A percentile compares a stretch with the other conserved stretches of the same genome.
Conservation (phyloP, 2,329 filamentous ascomycete species). For the Orbilia blumenaviensis region DNA sequence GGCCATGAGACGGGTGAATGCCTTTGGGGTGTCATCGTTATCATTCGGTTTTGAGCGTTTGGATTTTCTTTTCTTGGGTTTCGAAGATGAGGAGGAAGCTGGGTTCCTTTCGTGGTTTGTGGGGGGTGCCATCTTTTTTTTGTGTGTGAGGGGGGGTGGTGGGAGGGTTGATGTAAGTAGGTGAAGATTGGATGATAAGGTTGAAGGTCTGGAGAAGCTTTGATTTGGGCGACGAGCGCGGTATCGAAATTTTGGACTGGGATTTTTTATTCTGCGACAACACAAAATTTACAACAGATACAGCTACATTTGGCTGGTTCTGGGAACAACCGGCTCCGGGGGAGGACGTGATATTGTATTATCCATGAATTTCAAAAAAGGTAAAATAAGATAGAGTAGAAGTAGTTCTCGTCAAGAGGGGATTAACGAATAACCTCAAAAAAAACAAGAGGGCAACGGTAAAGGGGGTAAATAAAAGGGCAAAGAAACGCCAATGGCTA, state of each 20-base stretch:
- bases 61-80: conserved; percentile 4
- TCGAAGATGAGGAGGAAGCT: not conserved
- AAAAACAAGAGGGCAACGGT: too few relatives aligned
- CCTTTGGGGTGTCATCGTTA: conserved; percentile 84
- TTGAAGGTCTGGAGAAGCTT: conserved; percentile 4
- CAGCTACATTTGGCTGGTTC: too few relatives aligned
- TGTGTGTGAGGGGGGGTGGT: not conserved
- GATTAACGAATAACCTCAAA: too few relatives aligned
- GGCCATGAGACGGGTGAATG: conserved; percentile 86
- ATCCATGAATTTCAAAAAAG: too few relatives aligned
- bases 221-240: too few relatives aligned
- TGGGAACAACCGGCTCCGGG: not conserved
- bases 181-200: too few relatives aligned
- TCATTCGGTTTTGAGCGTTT: conserved; percentile 56
- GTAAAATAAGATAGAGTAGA: too few relatives aligned
- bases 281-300: conserved; percentile 42
- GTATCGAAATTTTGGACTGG: conserved; percentile 28
- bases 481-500: conserved; percentile 16
- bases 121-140: conserved; percentile 17
- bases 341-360: not conserved
- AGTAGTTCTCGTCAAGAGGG: too few relatives aligned
- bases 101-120: conserved; percentile 48
- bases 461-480: not conserved
- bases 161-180: not conserved
- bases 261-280: conserved; percentile 33